Evolutionary conservation across 495 filamentous ascomycete species (phyloP).

Genomic region (Xylaria grammica): DNA sequence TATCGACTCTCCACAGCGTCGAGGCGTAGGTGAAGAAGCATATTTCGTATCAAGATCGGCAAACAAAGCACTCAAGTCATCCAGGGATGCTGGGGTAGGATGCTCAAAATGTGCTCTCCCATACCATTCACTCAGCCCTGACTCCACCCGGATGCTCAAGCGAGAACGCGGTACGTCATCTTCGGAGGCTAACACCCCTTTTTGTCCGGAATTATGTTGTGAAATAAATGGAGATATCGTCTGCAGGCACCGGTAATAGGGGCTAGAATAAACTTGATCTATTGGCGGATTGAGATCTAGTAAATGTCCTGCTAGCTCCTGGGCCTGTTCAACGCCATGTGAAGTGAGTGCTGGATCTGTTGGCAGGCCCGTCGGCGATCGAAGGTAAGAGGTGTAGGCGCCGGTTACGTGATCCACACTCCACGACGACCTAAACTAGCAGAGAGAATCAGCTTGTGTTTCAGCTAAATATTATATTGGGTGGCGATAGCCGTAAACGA

Average conservation of each 20-base stretch:
- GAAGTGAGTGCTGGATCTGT: slow-evolving; percentile 86
- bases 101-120: slow-evolving; percentile 81
- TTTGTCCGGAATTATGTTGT: slow-evolving; percentile 16
- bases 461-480: background rate
- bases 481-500: slow-evolving; percentile 11
- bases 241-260: slow-evolving; percentile 92
- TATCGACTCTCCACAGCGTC: slow-evolving; percentile 75
- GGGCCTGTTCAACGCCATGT: slow-evolving; percentile 83
- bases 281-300: slow-evolving; percentile 64
- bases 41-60: slow-evolving; percentile 61
- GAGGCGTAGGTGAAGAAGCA: slow-evolving; percentile 65
- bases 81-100: slow-evolving; percentile 70
- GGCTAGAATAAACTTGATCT: slow-evolving; percentile 79
- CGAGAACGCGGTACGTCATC: slow-evolving; percentile 18
- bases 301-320: slow-evolving; percentile 74
- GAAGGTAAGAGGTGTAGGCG: slow-evolving; percentile 68
- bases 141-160: slow-evolving; percentile 67
- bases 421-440: slow-evolving; percentile 88
- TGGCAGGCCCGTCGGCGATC: slow-evolving; percentile 81
- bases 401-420: slow-evolving; percentile 79
- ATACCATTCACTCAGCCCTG: slow-evolving; percentile 90
- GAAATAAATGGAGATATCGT: slow-evolving; percentile 74
- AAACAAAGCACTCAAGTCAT: slow-evolving; percentile 67
- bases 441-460: slow-evolving; percentile 29
- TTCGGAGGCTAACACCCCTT: slow-evolving; percentile 17